Base-by-base conservation (phyloP, 331 rosid genomes). In the Pyracantha coccinea region DNA sequence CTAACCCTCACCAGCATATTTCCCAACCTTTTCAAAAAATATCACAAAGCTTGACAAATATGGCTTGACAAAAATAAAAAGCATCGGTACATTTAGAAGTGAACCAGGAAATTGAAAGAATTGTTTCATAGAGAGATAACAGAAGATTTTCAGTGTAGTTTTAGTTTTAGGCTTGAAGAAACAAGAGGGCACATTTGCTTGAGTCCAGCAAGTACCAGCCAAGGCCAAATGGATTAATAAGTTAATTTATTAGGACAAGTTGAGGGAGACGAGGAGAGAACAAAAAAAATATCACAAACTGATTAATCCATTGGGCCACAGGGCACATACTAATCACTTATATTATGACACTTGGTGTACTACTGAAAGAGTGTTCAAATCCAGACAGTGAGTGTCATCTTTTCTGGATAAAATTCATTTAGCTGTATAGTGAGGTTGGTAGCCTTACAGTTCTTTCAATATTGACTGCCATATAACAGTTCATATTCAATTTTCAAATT, bases 1-100 rank as follows among this genome's bases (percentile, higher is more conserved):
- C 76, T 14, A 86, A 75, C 77, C 28, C 24, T 58, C 57, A 58
- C 66, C 75, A 23, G 5, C 53, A 53, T 7, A 41, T 11, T 41
- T 9, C 16, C 32, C 61, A 38, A 28, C 66, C 35, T 59, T 83
- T 80, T 78, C 47, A 4, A 81, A 73, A 81, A 35, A 35, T 35
- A 35, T 8, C 44, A 35, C 41, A 35, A 35, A 2, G 41, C 41
- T 8, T 35, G 41, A 35, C 41, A 35, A 35, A 8, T 35, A 35
- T 35, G 41, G 41, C 12, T 35, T 8, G 41, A 35, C 41, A 35
- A 35, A 35, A 8, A 8, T 35, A 35, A 41, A 41, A 41, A 12
- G 0, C 5, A 41, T 41, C 14, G 5, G 15, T 41, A 41, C 5
- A 41, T 41, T 11, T 41, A 41, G 47, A 41, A 41, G 15, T 41